These are phyloP conservation scores for Cudoniella acicularis DNA, from an alignment of 495 filamentous ascomycete genomes.

Conservation along the genomic window DNA sequence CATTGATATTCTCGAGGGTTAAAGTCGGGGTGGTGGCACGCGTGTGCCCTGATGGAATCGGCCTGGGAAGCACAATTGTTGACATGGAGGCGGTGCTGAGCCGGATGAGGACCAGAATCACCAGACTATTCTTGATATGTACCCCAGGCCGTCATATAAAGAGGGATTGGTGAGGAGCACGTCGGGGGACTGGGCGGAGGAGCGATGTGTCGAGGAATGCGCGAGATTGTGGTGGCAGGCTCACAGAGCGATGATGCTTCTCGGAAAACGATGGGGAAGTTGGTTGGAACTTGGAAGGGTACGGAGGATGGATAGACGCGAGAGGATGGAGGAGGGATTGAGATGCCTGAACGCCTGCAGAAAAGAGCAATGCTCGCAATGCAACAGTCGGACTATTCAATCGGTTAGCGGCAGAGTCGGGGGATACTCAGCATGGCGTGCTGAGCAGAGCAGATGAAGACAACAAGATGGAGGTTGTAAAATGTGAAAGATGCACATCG, in stretches of 20 bases:
- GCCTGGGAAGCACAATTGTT: slow-evolving; percentile 49
- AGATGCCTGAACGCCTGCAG: background rate
- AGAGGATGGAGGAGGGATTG: background rate
- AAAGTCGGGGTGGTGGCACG: slow-evolving; percentile 45
- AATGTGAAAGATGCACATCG: background rate
- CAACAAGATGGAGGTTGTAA: background rate
- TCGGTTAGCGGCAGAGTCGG: background rate
- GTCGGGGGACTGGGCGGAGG: background rate
- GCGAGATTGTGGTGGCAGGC: background rate
- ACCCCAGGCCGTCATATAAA: background rate
- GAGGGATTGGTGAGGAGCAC: background rate
- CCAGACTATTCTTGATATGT: background rate
- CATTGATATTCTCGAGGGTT: slow-evolving; percentile 43
- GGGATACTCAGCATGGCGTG: background rate
- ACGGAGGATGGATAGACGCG: background rate
- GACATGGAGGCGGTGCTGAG: slow-evolving; percentile 34
- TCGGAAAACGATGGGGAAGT: no score
- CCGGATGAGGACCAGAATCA: background rate
- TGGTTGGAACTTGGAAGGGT: no score
- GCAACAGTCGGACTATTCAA: background rate
- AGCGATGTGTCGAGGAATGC: background rate
- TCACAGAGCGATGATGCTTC: no score
- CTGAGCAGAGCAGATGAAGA: no score
- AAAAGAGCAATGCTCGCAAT: background rate
- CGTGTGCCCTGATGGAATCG: slow-evolving; percentile 37